These are phyloP conservation scores for Elymus sibiricus DNA, from an alignment of 176 grass and related monocot genomes.

Conservation along the genomic window DNA sequence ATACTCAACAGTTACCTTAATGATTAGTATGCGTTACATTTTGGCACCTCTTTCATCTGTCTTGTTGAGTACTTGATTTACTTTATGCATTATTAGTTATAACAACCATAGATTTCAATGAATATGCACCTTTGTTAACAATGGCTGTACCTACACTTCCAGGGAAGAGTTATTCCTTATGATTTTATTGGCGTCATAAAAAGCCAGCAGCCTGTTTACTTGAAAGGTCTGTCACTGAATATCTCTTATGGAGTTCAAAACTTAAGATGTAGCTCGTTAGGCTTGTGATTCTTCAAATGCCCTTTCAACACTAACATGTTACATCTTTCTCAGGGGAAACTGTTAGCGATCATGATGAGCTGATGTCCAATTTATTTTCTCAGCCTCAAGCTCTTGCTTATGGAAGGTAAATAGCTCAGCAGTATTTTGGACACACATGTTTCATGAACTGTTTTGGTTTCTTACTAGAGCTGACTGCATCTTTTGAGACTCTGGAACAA, in stretches of 20 bases:
- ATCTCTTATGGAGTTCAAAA: not conserved
- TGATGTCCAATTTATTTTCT: too few relatives aligned
- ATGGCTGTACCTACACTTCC: constrained; percentile 22
- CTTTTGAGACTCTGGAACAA: constrained; percentile 80
- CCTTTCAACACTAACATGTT: too few relatives aligned
- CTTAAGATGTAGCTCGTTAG: not conserved
- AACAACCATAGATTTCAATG: not conserved
- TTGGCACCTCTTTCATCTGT: not conserved
- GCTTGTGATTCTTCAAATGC: too few relatives aligned
- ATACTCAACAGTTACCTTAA: not conserved
- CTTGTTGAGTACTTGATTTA: too few relatives aligned
- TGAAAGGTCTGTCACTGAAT: constrained; percentile 47
- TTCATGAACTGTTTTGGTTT: constrained; percentile 18
- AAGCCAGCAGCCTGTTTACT: constrained; percentile 91
- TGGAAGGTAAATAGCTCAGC: too few relatives aligned
- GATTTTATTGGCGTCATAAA: constrained; percentile 86
- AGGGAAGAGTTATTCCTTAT: constrained; percentile 96
- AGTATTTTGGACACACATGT: too few relatives aligned
- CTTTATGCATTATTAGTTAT: too few relatives aligned
- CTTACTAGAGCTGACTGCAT: not conserved
- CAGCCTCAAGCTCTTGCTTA: too few relatives aligned
- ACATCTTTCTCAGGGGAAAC: too few relatives aligned
- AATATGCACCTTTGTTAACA: constrained; percentile 19
- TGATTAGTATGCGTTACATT: not conserved
- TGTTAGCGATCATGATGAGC: too few relatives aligned